A percentile compares a stretch with the other conserved stretches of the same genome.
phyloP scores from a whole-genome alignment of 163 green algal species.

The Scenedesmus sp. region DNA sequence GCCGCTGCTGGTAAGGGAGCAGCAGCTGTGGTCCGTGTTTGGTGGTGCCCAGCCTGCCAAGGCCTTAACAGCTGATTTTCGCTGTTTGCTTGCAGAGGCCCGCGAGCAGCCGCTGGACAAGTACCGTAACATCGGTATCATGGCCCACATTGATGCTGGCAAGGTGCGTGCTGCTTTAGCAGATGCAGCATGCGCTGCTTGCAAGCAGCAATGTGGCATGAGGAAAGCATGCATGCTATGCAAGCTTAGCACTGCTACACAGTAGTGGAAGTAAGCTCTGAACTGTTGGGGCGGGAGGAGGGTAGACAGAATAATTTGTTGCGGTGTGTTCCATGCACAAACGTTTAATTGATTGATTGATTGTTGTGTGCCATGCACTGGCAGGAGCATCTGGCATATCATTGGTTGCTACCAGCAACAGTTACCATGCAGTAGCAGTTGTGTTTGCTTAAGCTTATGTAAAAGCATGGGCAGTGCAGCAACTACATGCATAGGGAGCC shows the following conservation, averaged over 20 bases:
- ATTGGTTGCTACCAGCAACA: no score
- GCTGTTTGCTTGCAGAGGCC: neutral
- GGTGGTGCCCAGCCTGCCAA: neutral
- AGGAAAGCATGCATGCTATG: neutral
- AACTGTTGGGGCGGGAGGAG: no score
- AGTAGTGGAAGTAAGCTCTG: neutral
- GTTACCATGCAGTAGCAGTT: neutral
- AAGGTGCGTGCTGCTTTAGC: conserved; percentile 74
- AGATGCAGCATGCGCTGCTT: neutral
- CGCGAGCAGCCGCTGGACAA: conserved; percentile 71
- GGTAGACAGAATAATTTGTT: no score
- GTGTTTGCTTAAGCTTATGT: neutral
- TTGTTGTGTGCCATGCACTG: no score
- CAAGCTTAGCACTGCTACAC: neutral
- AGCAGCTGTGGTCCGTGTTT: neutral
- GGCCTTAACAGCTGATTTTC: neutral
- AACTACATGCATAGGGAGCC: no score
- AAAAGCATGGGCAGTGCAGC: no score
- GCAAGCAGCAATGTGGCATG: neutral
- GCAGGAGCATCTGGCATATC: no score
- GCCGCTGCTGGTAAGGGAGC: neutral
- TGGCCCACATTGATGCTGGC: conserved; percentile 97
- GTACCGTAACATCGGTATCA: conserved; percentile 96
- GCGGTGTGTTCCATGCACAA: no score
- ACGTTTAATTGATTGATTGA: no score